phyloP scores from a whole-genome alignment of 202 grass and related monocot species.

The Zizania palustris region DNA sequence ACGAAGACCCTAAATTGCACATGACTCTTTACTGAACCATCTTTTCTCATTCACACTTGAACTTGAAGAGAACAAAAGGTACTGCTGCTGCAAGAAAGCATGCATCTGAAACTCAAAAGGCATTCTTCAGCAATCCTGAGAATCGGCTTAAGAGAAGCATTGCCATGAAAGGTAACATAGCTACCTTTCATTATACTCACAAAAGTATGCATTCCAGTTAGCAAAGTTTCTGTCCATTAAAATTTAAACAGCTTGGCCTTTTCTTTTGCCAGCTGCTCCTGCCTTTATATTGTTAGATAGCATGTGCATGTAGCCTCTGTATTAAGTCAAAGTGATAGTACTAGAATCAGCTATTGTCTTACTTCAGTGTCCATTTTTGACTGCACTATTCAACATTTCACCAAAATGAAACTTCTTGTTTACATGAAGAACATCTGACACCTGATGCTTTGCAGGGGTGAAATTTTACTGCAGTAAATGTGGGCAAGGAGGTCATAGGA shows the following conservation, averaged over 20 bases:
- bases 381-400: not conserved
- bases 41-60: conserved; percentile 11
- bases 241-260: not conserved
- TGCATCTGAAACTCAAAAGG: conserved; percentile 74
- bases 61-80: conserved; percentile 77
- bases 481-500: conserved; percentile 77
- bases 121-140: conserved; percentile 73
- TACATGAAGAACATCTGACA: conserved; percentile 30
- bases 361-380: not conserved
- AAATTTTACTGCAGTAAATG: conserved; percentile 87
- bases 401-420: not conserved
- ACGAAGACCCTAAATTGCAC: too few species aligned
- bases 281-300: conserved; percentile 9
- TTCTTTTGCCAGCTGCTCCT: not conserved
- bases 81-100: conserved; percentile 72
- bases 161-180: conserved; percentile 77
- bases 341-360: conserved; percentile 5
- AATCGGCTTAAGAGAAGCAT: conserved; percentile 88
- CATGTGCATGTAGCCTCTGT: not conserved
- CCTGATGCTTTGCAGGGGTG: conserved; percentile 57
- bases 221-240: conserved; percentile 2
- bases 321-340: conserved; percentile 21
- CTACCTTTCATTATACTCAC: conserved; percentile 1
- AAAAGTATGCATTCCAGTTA: conserved; percentile 2
- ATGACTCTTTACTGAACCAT: not conserved